Base-by-base conservation (phyloP, 2,329 filamentous ascomycete genomes). In the Colletotrichum magnum region DNA sequence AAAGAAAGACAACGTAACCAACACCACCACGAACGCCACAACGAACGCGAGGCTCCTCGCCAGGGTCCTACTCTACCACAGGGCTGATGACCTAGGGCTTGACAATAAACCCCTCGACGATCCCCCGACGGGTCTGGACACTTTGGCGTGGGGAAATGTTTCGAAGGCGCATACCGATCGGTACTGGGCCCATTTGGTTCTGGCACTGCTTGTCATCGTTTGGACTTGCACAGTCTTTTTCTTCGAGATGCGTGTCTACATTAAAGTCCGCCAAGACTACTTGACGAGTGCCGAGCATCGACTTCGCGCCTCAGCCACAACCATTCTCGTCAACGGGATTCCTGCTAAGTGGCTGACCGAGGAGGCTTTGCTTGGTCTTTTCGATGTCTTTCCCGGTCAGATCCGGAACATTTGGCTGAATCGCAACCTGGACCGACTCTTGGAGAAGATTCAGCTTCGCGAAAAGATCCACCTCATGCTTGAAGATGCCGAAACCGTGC, bases 361-460 rank as follows among this genome's bases (percentile, higher is more conserved):
- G 57, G 91, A 97, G 52, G 93, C 94, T 0, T 86, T 99, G 5
- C 88, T 90, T 67, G 92, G 92, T 0, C 85, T 99, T 0, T 99
- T 97, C 75, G 96, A 99, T 78, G 95, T 98, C 1, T 98, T 98
- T 74, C 96, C 96, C 0, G 96, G 96, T 21, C 96, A 96, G 36
- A 92, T 99, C 76, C 90, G 94, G 69, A 98, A 98, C 74, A 93
- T 99, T 54, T 99, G 95, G 95, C 91, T 99, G 74, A 99, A 98
- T 69, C 89, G 95, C 70, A 93, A 99, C 77, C 92, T 94, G 73
- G 93, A 95, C 51, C 87, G 91, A 9, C 87, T 99, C 12, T 87
- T 93, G 54, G 92, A 95, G 70, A 98, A 98, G 78, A 92, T 98
- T 53, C 88, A 93, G 57, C 83, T 89, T 72, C 89, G 96, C 52